These are phyloP conservation scores for Monotropa hypopitys DNA, from an alignment of 179 eudicot genomes.

Conservation along the genomic window DNA sequence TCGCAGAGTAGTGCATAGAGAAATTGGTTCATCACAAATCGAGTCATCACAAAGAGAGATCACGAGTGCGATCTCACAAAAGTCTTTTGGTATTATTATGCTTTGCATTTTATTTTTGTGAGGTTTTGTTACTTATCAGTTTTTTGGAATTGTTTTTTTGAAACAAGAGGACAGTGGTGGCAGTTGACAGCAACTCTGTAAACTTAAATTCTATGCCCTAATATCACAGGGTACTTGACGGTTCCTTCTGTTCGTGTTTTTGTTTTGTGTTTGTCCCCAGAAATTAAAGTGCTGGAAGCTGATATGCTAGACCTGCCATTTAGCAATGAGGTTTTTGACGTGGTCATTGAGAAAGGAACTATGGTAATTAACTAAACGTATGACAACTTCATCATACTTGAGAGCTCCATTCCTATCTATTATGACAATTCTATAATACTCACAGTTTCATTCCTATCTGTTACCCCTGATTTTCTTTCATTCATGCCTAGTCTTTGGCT, in stretches of 20 bases:
- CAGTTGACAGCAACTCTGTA: no score
- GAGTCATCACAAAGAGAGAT: no score
- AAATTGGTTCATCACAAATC: no score
- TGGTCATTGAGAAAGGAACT: slow-evolving; percentile 95
- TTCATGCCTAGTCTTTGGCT: slow-evolving; percentile 3
- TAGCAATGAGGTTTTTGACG: slow-evolving; percentile 57
- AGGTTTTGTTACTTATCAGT: not conserved
- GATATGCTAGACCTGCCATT: slow-evolving; percentile 92
- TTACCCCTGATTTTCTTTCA: not conserved
- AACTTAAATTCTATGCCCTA: not conserved
- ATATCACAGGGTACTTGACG: not conserved
- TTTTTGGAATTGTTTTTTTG: not conserved
- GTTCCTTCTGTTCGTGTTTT: not conserved
- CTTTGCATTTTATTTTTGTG: not conserved
- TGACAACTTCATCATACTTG: no score
- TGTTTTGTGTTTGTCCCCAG: slow-evolving; percentile 20
- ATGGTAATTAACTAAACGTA: slow-evolving; percentile 39
- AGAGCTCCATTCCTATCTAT: not conserved
- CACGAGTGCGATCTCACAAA: no score
- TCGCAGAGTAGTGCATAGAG: no score
- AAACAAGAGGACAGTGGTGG: not conserved
- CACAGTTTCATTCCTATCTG: not conserved
- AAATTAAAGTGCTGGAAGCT: slow-evolving; percentile 71
- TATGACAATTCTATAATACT: not conserved
- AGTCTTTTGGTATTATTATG: not conserved